Evolutionary conservation across 176 grass and related monocot genomes (phyloP), one percentile per base, ranked within the genome.

Genomic region (Secale cereale): DNA sequence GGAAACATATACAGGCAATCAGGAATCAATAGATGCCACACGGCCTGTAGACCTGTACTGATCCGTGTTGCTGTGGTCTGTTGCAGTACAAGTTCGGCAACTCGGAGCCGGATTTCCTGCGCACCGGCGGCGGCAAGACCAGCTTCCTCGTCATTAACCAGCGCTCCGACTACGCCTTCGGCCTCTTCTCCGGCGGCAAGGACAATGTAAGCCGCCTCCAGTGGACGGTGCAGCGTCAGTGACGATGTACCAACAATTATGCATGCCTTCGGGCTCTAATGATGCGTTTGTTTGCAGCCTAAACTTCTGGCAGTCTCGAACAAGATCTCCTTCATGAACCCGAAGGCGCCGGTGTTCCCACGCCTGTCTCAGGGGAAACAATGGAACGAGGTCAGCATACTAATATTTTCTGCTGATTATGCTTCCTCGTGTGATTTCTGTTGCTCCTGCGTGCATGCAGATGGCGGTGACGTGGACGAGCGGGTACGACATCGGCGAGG

Each of bases 391-490:
- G 94, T n/a, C n/a, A n/a, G n/a, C n/a, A n/a, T n/a, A n/a, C n/a
- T n/a, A n/a, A n/a, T n/a, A n/a, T n/a, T n/a, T n/a, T n/a, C n/a
- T n/a, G n/a, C n/a, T n/a, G n/a, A n/a, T n/a, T n/a, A n/a, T n/a
- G n/a, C n/a, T n/a, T n/a, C n/a, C n/a, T 70, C 4, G 2, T 30
- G 37, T 7, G 22, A 48, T 86, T 76, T 35, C n/a, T n/a, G n/a
- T n/a, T n/a, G n/a, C n/a, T 19, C 59, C 25, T 28, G 13, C 14
- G 12, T 40, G 22, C 20, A 12, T 26, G 56, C 52, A 97, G 92
- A 97, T 97, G 90, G 86, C 92, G 25, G 88, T 94, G 26, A 97
- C 94, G 0, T 97, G 94, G 94, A 97, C 94, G 67, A 94, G 94
- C 22, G 94, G 92, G 26, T 94, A 94, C 83, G 78, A 74, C 85